Base-by-base conservation (phyloP, 768 basidiomycete species). In the Boletus fagicola region DNA sequence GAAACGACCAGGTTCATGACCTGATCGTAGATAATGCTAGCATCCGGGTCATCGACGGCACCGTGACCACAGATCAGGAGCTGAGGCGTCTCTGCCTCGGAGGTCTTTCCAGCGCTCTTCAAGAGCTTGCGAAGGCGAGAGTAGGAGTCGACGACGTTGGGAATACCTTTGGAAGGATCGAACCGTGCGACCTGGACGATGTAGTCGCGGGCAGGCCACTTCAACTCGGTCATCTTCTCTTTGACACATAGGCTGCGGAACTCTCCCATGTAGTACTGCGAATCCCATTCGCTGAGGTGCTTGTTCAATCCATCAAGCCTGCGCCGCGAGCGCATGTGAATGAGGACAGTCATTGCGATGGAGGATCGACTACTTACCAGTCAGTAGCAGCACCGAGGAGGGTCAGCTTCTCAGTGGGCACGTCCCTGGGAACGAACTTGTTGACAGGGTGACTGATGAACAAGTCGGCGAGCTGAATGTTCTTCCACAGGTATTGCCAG, bases 281-380 rank as follows among this genome's bases (percentile, higher is more conserved):
- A 79, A 68, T 92, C 90, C 90, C 90, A 92, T 39, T 79, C 73
- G 66, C 76, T 76, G 58, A 94, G 81, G 5, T 91, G 85, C 78
- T 96, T 98, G 85, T 94, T 97, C 63, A 98, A 78, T 38, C 95
- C 95, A 73, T 98, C 95, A 56, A 98, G 85, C 82, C 88, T 88
- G 51, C 10, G 18, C 28, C 49, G 52, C 33, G 40, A 45, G 38
- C 49, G 26, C 31, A 54, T 30, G 50, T 51, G n/a, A 61, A 49
- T 26, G 49, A 55, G 22, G 18, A 39, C 16, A 36, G 31, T 47
- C 55, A 40, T 48, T 16, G 31, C 31, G 64, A 64, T 3, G 52
- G 62, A 6, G 58, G 51, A 4, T 67, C 62, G 64, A 66, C 49
- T 16, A 72, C 85, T 60, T 59, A 89, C 90, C 88, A 92, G 71